A percentile compares a stretch with the other conserved stretches of the same genome.
phyloP scores from a whole-genome alignment of 345 rosid species.

The Leavenworthia alabamica region DNA sequence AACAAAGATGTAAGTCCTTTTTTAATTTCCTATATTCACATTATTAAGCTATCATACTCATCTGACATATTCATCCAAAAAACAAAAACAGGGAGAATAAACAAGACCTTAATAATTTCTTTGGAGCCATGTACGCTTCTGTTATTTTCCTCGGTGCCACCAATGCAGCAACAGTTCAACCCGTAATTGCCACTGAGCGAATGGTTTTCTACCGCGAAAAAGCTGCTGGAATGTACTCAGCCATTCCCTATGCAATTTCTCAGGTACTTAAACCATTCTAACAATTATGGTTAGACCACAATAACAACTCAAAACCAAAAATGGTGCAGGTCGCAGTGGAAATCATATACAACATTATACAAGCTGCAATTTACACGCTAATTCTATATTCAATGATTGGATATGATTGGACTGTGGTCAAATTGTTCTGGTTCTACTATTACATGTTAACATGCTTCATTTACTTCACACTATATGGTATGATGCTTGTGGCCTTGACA shows the following conservation, averaged over 20 bases:
- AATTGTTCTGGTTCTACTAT: constrained; percentile 58
- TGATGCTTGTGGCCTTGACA: constrained; percentile 76
- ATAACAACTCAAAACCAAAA: background rate
- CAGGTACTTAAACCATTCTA: constrained; percentile 39
- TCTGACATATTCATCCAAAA: background rate
- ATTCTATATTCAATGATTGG: constrained; percentile 74
- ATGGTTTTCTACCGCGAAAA: constrained; percentile 78
- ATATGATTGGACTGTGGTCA: constrained; percentile 48
- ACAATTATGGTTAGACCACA: background rate
- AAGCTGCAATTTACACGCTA: constrained; percentile 43
- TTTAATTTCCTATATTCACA: background rate
- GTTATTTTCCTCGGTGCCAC: constrained; percentile 57
- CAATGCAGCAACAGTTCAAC: constrained; percentile 56
- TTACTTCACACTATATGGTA: constrained; percentile 68
- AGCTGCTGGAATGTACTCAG: constrained; percentile 88
- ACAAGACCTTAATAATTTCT: constrained; percentile 58
- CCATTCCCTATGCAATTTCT: constrained; percentile 69
- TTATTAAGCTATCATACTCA: background rate
- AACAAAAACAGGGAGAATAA: constrained; percentile 34
- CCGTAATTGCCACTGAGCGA: constrained; percentile 61
- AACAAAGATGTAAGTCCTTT: constrained; percentile 36
- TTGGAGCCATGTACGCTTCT: constrained; percentile 75
- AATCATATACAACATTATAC: constrained; percentile 47
- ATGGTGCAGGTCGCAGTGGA: constrained; percentile 62
- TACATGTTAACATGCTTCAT: constrained; percentile 51